These are phyloP conservation scores for Iris macrosiphon DNA, from an alignment of 106 monocot genomes.

Conservation along the genomic window DNA sequence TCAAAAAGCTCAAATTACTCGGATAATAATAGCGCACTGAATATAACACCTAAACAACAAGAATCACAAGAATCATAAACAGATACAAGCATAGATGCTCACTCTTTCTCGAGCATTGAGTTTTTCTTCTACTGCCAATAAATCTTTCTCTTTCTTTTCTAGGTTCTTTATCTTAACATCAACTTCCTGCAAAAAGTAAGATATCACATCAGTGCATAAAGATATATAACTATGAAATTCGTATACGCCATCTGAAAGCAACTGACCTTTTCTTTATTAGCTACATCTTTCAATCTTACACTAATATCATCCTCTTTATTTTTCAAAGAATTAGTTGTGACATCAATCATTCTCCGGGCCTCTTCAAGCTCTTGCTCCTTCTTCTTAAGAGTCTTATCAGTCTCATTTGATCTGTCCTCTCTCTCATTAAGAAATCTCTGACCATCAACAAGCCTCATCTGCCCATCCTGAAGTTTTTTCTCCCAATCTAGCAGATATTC, in stretches of 20 bases:
- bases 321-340: slow-evolving; percentile 31
- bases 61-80: too few relatives aligned
- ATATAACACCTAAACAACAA: too few relatives aligned
- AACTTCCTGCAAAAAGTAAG: slow-evolving; percentile 26
- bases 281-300: slow-evolving; percentile 40
- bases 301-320: slow-evolving; percentile 66
- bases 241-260: slow-evolving; percentile 4
- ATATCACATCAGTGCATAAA: not conserved
- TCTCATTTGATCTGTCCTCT: slow-evolving; percentile 56
- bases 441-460: slow-evolving; percentile 64
- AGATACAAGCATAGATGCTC: not conserved
- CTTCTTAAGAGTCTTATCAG: slow-evolving; percentile 38
- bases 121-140: slow-evolving; percentile 38
- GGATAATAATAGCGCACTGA: too few relatives aligned
- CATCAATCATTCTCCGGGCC: slow-evolving; percentile 29
- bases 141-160: slow-evolving; percentile 44
- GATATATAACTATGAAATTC: too few relatives aligned
- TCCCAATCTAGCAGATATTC: slow-evolving; percentile 71
- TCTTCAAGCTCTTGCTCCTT: slow-evolving; percentile 66
- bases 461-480: slow-evolving; percentile 58
- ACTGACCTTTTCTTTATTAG: slow-evolving; percentile 64
- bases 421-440: slow-evolving; percentile 70
- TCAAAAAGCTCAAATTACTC: too few relatives aligned
- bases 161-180: slow-evolving; percentile 24
- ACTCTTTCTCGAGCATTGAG: slow-evolving; percentile 47